phyloP scores from a whole-genome alignment of 768 basidiomycete genomes.

The Filobasidium floriforme region DNA sequence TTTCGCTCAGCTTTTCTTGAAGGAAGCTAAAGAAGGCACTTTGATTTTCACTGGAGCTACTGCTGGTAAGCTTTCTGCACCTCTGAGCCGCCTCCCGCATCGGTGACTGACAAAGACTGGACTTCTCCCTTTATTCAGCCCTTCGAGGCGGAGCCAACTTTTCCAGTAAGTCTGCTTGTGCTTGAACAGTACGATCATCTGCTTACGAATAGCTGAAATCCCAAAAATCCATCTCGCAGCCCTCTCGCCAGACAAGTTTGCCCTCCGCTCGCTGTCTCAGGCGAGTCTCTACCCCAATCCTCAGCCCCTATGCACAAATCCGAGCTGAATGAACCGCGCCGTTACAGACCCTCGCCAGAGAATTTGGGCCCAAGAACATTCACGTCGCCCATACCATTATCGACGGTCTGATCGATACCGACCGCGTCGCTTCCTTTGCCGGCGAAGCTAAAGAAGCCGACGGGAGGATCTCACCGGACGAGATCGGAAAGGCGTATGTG shows the following conservation, averaged over 20 bases:
- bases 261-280: constrained; percentile 32
- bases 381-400: constrained; percentile 42
- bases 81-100: too few relatives aligned
- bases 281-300: constrained; percentile 1
- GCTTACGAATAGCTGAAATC: not conserved
- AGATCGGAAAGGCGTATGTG: constrained; percentile 34
- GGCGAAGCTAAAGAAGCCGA: constrained; percentile 28
- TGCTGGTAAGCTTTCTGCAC: constrained; percentile 24
- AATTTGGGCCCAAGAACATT: constrained; percentile 40
- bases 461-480: constrained; percentile 31
- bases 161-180: not conserved
- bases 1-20: constrained; percentile 32
- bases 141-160: constrained; percentile 17
- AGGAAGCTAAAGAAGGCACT: constrained; percentile 9
- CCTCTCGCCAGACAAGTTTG: constrained; percentile 36
- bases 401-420: constrained; percentile 35
- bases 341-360: constrained; percentile 35
- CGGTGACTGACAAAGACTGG: too few relatives aligned
- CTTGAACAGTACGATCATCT: not conserved
- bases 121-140: too few relatives aligned
- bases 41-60: constrained; percentile 41
- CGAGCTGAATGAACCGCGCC: not conserved
- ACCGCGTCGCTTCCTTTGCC: constrained; percentile 23
- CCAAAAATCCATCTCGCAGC: constrained; percentile 19
- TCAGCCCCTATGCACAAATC: not conserved